These are phyloP conservation scores for Allium cepa DNA, from an alignment of 106 monocot genomes.

Conservation along the genomic window DNA sequence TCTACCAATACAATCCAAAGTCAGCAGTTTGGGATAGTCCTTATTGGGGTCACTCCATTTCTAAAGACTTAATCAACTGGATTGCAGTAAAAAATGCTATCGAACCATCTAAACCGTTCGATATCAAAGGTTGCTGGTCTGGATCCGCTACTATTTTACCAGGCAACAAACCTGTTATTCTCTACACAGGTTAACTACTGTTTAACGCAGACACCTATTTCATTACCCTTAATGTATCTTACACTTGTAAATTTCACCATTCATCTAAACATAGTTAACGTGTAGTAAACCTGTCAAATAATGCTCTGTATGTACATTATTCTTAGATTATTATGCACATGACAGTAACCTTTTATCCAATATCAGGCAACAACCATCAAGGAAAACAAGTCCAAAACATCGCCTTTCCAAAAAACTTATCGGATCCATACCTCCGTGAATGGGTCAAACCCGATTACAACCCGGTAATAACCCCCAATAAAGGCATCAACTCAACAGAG, in stretches of 20 bases:
- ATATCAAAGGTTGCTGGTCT: slow-evolving; percentile 75
- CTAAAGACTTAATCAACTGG: slow-evolving; percentile 75
- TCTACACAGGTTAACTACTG: slow-evolving; percentile 50
- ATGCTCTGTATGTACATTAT: too few relatives aligned
- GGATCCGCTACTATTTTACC: slow-evolving; percentile 76
- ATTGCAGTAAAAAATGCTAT: slow-evolving; percentile 40
- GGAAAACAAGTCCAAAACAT: slow-evolving; percentile 69
- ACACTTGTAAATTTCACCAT: too few relatives aligned
- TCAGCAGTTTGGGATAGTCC: slow-evolving; percentile 62
- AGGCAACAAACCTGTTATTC: slow-evolving; percentile 39
- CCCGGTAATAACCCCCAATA: slow-evolving; percentile 39
- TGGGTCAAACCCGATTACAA: slow-evolving; percentile 82
- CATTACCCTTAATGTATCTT: not conserved
- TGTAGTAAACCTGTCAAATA: too few relatives aligned
- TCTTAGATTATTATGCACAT: too few relatives aligned
- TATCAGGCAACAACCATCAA: not conserved
- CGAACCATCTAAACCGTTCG: slow-evolving; percentile 50
- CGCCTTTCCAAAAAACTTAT: slow-evolving; percentile 62
- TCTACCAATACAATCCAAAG: slow-evolving; percentile 82
- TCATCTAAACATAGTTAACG: too few relatives aligned
- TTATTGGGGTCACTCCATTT: slow-evolving; percentile 71
- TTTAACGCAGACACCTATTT: too few relatives aligned
- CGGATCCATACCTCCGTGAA: slow-evolving; percentile 59
- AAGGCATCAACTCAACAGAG: slow-evolving; percentile 26
- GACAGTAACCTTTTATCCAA: not conserved